Evolutionary conservation across 78 protist species (phyloP).

Genomic region (Fonticula alba): DNA sequence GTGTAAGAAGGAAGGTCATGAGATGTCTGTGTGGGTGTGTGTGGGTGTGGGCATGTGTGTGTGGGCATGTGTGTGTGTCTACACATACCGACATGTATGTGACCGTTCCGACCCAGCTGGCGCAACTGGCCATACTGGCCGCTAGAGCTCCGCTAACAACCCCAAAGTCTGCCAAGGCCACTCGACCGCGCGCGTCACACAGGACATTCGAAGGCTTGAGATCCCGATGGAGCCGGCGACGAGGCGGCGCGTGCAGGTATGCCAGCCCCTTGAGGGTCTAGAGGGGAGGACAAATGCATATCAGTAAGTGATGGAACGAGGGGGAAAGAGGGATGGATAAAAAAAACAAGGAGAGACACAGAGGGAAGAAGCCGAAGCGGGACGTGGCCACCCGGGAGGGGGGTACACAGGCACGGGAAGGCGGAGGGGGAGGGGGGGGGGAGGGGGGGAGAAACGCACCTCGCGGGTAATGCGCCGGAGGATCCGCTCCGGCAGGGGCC

Average conservation of each 20-base stretch:
- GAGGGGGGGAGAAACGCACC: no score
- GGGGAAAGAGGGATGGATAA: no score
- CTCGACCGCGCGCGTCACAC: constrained; percentile 18
- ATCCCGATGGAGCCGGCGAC: constrained; percentile 58
- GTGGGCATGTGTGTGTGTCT: not conserved
- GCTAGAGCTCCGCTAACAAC: constrained; percentile 47
- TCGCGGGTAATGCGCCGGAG: no score
- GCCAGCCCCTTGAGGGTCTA: constrained; percentile 29
- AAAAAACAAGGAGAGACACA: no score
- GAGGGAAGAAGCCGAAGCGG: not conserved
- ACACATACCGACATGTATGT: constrained; percentile 22
- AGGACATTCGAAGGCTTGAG: constrained; percentile 53
- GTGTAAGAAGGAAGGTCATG: not conserved
- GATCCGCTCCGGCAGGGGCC: not conserved
- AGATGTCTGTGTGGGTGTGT: no score
- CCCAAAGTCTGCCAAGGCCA: constrained; percentile 47
- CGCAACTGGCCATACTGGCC: constrained; percentile 29
- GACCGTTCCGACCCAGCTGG: constrained; percentile 64
- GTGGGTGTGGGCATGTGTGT: no score
- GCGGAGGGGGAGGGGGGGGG: not conserved
- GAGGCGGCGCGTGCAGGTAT: constrained; percentile 33
- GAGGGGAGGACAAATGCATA: no score
- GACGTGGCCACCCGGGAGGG: not conserved
- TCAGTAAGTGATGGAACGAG: no score
- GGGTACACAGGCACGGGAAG: constrained; percentile 4